A percentile compares a stretch with the other conserved stretches of the same genome.
Conservation (phyloP, 176 grass and related monocot species). For the Oryza punctata region DNA sequence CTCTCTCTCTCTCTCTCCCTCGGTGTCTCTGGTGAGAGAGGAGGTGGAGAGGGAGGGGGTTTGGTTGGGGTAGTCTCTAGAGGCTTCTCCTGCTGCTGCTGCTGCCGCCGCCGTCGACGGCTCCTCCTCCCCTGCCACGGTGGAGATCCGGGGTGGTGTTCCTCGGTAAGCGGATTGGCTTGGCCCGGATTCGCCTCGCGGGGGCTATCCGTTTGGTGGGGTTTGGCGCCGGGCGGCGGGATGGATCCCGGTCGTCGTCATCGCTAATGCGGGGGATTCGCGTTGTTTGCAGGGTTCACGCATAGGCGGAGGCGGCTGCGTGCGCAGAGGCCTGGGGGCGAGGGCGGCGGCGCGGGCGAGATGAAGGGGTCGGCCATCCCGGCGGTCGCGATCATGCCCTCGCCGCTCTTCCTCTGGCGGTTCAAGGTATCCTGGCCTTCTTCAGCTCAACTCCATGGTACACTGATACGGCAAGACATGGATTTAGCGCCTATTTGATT, state of each 20-base stretch:
- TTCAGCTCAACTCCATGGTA: background rate
- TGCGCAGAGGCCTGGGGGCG: background rate
- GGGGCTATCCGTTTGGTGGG: background rate
- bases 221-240: background rate
- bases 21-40: background rate
- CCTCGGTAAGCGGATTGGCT: slow-evolving; percentile 4
- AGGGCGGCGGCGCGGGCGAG: slow-evolving; percentile 28
- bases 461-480: background rate
- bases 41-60: slow-evolving; percentile 7
- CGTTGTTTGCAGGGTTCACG: background rate
- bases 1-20: too few relatives aligned
- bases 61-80: background rate
- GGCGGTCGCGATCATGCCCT: slow-evolving; percentile 68
- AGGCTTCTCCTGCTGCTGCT: too few relatives aligned
- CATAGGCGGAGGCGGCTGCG: slow-evolving; percentile 8
- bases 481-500: background rate
- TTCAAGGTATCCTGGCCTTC: slow-evolving; percentile 61
- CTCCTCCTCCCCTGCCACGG: background rate
- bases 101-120: background rate
- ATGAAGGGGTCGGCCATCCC: slow-evolving; percentile 75
- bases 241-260: slow-evolving; percentile 3
- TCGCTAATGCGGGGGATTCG: background rate
- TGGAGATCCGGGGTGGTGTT: background rate
- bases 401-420: slow-evolving; percentile 86
- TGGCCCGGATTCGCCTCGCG: background rate